Conservation (phyloP, 2,329 filamentous ascomycete genomes). For the Chrysoporthe austroafricana region DNA sequence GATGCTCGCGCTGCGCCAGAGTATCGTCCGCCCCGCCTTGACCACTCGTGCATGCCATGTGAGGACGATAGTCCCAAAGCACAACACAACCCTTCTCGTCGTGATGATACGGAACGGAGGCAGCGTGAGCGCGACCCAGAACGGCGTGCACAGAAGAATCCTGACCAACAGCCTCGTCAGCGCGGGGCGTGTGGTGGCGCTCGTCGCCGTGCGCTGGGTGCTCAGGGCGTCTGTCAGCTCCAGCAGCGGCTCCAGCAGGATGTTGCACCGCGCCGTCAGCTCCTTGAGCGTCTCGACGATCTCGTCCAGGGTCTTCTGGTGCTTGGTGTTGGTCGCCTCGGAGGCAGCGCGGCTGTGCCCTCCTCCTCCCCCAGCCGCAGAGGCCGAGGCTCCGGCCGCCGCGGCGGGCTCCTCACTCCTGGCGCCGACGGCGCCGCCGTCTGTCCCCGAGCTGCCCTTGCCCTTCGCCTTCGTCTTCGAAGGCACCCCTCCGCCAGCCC, state of each 20-base stretch:
- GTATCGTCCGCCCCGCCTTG: conserved; percentile 79
- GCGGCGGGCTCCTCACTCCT: conserved; percentile 25
- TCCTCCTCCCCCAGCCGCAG: conserved; percentile 33
- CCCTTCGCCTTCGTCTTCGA: conserved; percentile 30
- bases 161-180: conserved; percentile 88
- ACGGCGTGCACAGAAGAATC: conserved; percentile 82
- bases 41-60: conserved; percentile 93
- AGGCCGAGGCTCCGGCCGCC: conserved; percentile 32
- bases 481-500: conserved; percentile 36
- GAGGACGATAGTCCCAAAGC: conserved; percentile 81
- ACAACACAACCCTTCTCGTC: conserved; percentile 80
- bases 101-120: conserved; percentile 86
- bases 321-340: conserved; percentile 70
- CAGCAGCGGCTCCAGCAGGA: conserved; percentile 85
- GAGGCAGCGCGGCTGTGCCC: conserved; percentile 49
- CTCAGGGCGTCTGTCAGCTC: conserved; percentile 91
- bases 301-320: conserved; percentile 94
- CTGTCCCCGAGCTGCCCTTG: conserved; percentile 24
- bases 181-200: conserved; percentile 86
- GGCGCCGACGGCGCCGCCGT: conserved; percentile 38
- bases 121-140: conserved; percentile 84
- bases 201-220: conserved; percentile 86
- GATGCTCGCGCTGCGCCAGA: conserved; percentile 85
- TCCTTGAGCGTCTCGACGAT: conserved; percentile 92
- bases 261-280: conserved; percentile 89